Percentiles rank a stretch among this genome's conserved stretches.
Evolutionary conservation across 305 asterid genomes (phyloP).

Genomic region (Rubia occidens): DNA sequence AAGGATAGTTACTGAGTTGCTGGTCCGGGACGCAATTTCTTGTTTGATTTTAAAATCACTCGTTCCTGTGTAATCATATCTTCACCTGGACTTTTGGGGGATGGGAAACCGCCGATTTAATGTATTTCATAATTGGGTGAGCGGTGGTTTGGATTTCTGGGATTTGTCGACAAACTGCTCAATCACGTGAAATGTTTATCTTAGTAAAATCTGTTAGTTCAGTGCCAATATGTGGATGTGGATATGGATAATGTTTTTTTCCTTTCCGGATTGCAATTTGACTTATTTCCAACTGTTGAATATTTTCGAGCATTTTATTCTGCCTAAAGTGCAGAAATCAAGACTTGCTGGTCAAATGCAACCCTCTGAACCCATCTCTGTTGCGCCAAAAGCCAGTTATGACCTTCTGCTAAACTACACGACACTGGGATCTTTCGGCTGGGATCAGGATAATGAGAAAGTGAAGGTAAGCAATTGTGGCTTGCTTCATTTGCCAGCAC

Average conservation of each 20-base stretch:
- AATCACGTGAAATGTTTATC: background rate
- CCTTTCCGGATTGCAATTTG: background rate
- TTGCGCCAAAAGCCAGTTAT: background rate
- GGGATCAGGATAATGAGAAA: background rate
- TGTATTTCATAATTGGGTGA: background rate
- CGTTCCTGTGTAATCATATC: background rate
- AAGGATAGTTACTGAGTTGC: background rate
- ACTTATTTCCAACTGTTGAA: too few relatives aligned
- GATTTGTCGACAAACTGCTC: too few relatives aligned
- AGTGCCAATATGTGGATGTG: background rate
- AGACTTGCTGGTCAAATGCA: background rate
- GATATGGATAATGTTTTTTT: background rate
- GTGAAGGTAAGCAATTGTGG: background rate
- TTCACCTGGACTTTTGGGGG: background rate
- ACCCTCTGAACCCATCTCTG: background rate
- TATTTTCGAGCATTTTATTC: background rate
- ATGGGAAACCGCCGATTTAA: background rate
- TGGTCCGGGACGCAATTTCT: too few relatives aligned
- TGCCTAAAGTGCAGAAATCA: background rate
- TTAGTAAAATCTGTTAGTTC: background rate
- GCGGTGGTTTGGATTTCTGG: too few relatives aligned
- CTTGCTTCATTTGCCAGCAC: background rate
- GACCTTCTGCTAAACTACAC: background rate
- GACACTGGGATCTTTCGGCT: background rate
- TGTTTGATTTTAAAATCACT: background rate